These are phyloP conservation scores for Gaeumannomyces tritici DNA, from an alignment of 2,329 filamentous ascomycete species.

Conservation along the genomic window DNA sequence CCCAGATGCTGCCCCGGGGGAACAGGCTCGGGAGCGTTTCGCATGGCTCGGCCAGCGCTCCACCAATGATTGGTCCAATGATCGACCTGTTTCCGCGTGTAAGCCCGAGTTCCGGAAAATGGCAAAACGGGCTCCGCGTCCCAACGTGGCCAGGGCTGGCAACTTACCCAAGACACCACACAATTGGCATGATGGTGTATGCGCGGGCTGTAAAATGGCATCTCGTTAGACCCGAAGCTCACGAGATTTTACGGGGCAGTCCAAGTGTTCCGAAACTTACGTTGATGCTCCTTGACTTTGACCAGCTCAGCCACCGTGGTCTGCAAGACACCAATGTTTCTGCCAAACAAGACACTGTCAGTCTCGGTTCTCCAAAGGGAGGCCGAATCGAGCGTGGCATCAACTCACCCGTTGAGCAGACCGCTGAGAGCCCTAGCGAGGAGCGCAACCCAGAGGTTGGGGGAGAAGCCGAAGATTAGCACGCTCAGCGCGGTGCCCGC, in stretches of 20 bases:
- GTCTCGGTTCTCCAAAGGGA: slow-evolving; percentile 7
- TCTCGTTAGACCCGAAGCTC: slow-evolving; percentile 5
- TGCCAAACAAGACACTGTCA: slow-evolving; percentile 20
- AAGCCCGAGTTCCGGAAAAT: not conserved
- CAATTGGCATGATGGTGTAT: slow-evolving; percentile 95
- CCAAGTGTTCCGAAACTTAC: slow-evolving; percentile 37
- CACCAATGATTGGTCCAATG: slow-evolving; percentile 83
- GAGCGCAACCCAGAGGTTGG: slow-evolving; percentile 71
- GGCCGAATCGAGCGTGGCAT: not conserved
- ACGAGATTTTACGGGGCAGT: not conserved
- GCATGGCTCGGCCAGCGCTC: slow-evolving; percentile 79
- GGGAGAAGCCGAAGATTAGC: slow-evolving; percentile 82
- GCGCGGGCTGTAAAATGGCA: slow-evolving; percentile 55
- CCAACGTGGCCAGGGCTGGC: not conserved
- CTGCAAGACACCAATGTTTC: slow-evolving; percentile 89
- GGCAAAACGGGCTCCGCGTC: slow-evolving; percentile 9
- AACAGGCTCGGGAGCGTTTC: slow-evolving; percentile 72
- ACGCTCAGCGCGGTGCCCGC: slow-evolving; percentile 89
- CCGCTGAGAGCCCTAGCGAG: slow-evolving; percentile 84
- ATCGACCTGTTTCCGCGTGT: slow-evolving; percentile 55
- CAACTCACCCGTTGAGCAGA: slow-evolving; percentile 72
- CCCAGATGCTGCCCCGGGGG: slow-evolving; percentile 65
- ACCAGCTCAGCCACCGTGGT: slow-evolving; percentile 93
- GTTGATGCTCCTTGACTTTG: slow-evolving; percentile 86
- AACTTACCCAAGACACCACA: slow-evolving; percentile 85